Evolutionary conservation across 371 early-diverging fungal genomes (phyloP).

Genomic region (Lichtheimia corymbifera): DNA sequence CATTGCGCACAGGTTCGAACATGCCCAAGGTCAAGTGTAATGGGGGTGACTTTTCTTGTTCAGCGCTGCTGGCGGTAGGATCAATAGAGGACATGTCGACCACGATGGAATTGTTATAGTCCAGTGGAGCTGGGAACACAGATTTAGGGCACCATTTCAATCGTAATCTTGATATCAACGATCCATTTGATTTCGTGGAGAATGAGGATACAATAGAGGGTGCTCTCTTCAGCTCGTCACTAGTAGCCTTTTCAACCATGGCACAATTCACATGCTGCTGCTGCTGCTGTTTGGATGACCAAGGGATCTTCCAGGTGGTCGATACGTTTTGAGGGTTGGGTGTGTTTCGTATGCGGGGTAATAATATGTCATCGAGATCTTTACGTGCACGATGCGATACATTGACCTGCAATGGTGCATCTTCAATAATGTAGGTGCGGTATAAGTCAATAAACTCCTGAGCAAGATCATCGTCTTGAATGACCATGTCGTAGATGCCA

Average conservation of each 20-base stretch:
- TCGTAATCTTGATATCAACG: too few species aligned
- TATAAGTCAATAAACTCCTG: slow-evolving; percentile 33
- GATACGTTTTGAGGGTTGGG: neutral
- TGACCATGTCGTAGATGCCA: neutral
- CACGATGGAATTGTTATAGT: too few species aligned
- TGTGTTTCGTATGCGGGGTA: too few species aligned
- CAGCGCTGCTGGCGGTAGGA: neutral
- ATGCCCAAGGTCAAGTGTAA: slow-evolving; percentile 9
- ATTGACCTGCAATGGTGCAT: slow-evolving; percentile 40
- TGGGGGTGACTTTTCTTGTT: neutral
- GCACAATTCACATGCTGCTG: too few species aligned
- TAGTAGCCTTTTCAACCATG: neutral
- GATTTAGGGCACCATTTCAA: slow-evolving; percentile 2
- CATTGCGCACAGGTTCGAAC: slow-evolving; percentile 35
- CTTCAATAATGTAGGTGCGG: slow-evolving; percentile 29
- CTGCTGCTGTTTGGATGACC: neutral
- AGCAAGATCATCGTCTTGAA: neutral
- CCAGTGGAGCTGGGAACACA: neutral
- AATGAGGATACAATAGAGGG: neutral
- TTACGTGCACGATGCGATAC: slow-evolving; percentile 35
- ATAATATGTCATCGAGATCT: slow-evolving; percentile 13
- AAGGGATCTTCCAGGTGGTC: neutral
- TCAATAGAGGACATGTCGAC: too few species aligned
- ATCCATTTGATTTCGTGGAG: neutral
- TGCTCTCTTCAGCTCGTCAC: neutral